phyloP scores from a whole-genome alignment of 805 yeast genomes.

The Myxozyma melibiosi region DNA sequence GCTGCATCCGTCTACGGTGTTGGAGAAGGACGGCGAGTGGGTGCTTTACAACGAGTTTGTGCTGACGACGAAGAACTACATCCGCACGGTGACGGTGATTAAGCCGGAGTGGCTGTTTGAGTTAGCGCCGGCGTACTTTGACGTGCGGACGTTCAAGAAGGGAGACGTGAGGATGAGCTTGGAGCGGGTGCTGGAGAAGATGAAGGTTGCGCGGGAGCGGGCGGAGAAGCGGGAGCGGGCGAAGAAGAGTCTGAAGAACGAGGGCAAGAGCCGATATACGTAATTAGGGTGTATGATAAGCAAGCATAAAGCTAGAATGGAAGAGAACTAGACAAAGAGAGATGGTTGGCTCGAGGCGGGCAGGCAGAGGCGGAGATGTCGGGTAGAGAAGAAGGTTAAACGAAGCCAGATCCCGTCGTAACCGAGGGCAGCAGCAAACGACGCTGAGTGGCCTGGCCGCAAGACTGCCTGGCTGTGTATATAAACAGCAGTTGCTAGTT shows the following conservation, averaged over 20 bases:
- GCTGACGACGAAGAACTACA: slow-evolving; percentile 87
- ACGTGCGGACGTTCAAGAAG: slow-evolving; percentile 60
- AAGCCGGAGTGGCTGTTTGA: slow-evolving; percentile 92
- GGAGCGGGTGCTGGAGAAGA: slow-evolving; percentile 58
- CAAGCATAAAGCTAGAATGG: neutral
- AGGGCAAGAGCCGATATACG: slow-evolving; percentile 13
- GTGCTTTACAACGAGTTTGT: slow-evolving; percentile 94
- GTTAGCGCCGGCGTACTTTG: slow-evolving; percentile 71
- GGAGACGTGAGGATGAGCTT: slow-evolving; percentile 74
- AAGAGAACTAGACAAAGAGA: neutral
- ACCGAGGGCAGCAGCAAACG: too few species aligned
- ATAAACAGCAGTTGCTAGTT: too few species aligned
- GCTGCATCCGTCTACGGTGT: slow-evolving; percentile 89
- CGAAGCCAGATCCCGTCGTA: too few species aligned
- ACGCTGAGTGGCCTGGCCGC: too few species aligned
- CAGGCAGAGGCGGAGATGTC: neutral
- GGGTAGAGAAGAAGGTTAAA: too few species aligned
- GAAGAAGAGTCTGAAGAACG: slow-evolving; percentile 5
- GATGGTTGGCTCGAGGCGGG: neutral
- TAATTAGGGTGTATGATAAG: neutral
- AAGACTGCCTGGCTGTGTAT: too few species aligned
- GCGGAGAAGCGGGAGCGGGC: slow-evolving; percentile 24
- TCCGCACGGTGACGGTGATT: slow-evolving; percentile 88
- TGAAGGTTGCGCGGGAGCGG: slow-evolving; percentile 37
- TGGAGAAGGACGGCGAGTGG: slow-evolving; percentile 90